These are phyloP conservation scores for Lumnitzera littorea DNA, from an alignment of 345 rosid genomes.

Conservation along the genomic window DNA sequence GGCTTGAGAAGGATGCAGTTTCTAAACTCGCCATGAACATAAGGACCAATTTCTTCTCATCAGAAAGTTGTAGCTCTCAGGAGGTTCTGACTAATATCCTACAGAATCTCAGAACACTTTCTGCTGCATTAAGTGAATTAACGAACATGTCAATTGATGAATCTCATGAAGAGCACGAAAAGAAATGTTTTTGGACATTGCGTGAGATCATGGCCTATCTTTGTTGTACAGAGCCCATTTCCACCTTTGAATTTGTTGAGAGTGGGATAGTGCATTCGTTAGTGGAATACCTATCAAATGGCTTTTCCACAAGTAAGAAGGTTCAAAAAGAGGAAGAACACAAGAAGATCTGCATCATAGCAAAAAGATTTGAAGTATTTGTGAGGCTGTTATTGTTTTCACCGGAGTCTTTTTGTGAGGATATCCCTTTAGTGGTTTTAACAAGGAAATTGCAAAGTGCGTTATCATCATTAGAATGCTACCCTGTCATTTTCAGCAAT, in stretches of 20 bases:
- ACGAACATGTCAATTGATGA: constrained; percentile 25
- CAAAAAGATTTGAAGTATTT: constrained; percentile 61
- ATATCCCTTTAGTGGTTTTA: constrained; percentile 43
- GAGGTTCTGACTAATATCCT: constrained; percentile 77
- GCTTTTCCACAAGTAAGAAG: constrained; percentile 35
- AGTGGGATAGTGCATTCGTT: constrained; percentile 81
- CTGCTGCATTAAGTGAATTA: constrained; percentile 50
- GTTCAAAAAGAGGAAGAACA: constrained; percentile 19
- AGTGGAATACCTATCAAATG: constrained; percentile 57
- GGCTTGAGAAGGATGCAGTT: constrained; percentile 57
- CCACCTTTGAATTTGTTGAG: constrained; percentile 86
- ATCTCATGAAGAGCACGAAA: constrained; percentile 34
- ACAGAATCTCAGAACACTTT: constrained; percentile 55
- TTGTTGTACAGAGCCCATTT: constrained; percentile 70
- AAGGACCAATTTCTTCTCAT: constrained; percentile 48
- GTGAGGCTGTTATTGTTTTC: constrained; percentile 47
- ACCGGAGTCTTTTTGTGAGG: constrained; percentile 29
- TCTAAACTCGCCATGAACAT: constrained; percentile 59
- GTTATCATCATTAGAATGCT: constrained; percentile 70
- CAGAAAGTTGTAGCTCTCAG: constrained; percentile 47
- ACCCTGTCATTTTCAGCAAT: constrained; percentile 59
- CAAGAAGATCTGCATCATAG: constrained; percentile 27
- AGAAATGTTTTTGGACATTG: constrained; percentile 40
- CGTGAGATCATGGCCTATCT: constrained; percentile 52
- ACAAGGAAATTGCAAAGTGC: constrained; percentile 71